Percentiles rank a stretch among this genome's conserved stretches.
These are phyloP conservation scores for Claviceps sp. DNA, from an alignment of 2,329 filamentous ascomycete species.

Conservation along the genomic window DNA sequence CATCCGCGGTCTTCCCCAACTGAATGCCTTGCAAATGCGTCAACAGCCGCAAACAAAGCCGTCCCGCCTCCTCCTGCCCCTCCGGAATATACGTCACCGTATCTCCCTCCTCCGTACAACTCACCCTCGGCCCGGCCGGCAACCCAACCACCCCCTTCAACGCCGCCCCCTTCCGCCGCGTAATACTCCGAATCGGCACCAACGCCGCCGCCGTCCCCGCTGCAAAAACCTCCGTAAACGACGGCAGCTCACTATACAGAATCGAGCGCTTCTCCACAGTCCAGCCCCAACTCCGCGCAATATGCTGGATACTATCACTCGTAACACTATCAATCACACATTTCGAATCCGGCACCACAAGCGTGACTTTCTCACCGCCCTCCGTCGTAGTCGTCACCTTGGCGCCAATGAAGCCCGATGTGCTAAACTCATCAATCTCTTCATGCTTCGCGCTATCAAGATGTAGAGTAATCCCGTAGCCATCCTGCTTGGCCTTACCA, in stretches of 20 bases:
- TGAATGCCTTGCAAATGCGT: constrained; percentile 74
- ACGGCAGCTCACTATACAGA: constrained; percentile 43
- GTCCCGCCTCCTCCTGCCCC: constrained; percentile 54
- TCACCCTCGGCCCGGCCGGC: constrained; percentile 25
- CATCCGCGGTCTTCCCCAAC: constrained; percentile 63
- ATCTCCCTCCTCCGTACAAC: constrained; percentile 27
- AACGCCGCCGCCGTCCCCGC: constrained; percentile 85
- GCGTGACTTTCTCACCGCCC: constrained; percentile 33
- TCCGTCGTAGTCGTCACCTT: constrained; percentile 28
- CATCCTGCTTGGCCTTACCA: constrained; percentile 63
- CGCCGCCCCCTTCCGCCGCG: constrained; percentile 36
- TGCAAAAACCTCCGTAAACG: constrained; percentile 65
- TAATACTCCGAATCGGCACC: constrained; percentile 86
- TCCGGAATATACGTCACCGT: constrained; percentile 42
- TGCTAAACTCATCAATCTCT: constrained; percentile 92
- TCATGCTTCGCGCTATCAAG: constrained; percentile 72
- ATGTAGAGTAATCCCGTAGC: constrained; percentile 90
- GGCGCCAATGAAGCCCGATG: constrained; percentile 82
- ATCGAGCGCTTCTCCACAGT: constrained; percentile 65
- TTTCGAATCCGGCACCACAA: constrained; percentile 78
- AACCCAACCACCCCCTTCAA: constrained; percentile 14
- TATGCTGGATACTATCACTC: constrained; percentile 61
- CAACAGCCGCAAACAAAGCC: constrained; percentile 59
- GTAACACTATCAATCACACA: constrained; percentile 84
- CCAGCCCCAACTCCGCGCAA: constrained; percentile 71